Evolutionary conservation across 768 basidiomycete species (phyloP), one percentile per base, ranked within the genome.

Genomic region (Rhizopogon sp.): DNA sequence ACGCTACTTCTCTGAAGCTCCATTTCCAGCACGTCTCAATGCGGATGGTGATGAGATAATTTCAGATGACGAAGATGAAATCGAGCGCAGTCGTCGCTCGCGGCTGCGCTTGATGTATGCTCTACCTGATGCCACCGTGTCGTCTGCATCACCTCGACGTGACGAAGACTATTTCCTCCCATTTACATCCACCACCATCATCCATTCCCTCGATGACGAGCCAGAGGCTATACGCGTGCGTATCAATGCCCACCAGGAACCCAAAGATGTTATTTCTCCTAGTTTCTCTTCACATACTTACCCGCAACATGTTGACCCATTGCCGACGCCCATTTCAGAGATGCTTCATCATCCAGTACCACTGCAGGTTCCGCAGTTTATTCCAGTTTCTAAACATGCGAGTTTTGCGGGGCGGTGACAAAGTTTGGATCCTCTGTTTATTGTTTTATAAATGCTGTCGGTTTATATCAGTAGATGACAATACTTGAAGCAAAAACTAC

Each of bases 41-140:
- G 69, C 76, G 2, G 82, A 87, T 62, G 85, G 86, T 0, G 80
- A 87, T 56, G 83, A 85, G 63, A 78, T 86, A 54, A 73, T 82
- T 2, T 76, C 78, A 0, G 82, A 82, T 17, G 83, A 83, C 60
- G 84, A 87, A 56, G 79, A 80, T 58, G 79, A 81, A 50, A 71
- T 84, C 16, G 83, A 85, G 56, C 78, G 81, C 31, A 67, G 73
- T 29, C 77, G 80, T 37, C 79, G 77, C 53, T 72, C 76, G 62
- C 76, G 79, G 9, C 62, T 79, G 68, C 68, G 66, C 7, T 58
- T 65, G 40, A 54, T 66, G 29, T 59, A 71, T 29, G 61, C 42
- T 65, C 4, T 51, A 58, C 39, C 39, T 46, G 39, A 51, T 39
- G 49, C 35, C 46, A 22, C 63, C 45, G 37, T 39, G 8, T 50